Conservation (phyloP, 2,329 filamentous ascomycete genomes). For the Colletotrichum abscissum region DNA sequence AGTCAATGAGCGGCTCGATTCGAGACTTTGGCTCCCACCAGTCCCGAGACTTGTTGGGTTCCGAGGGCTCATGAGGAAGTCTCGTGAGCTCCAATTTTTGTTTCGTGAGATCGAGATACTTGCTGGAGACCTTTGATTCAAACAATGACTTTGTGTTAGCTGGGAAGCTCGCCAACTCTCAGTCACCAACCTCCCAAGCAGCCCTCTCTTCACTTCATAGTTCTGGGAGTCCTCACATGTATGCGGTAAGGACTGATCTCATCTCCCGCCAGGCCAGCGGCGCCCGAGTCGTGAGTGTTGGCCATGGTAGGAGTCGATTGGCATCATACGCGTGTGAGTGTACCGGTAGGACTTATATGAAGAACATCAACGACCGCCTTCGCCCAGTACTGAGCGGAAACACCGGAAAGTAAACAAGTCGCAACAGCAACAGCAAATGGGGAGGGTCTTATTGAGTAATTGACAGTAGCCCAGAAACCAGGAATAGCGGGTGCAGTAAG, state of each 20-base stretch:
- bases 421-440: background rate
- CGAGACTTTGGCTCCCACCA: conserved; percentile 71
- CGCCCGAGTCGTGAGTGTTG: conserved; percentile 6
- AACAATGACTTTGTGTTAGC: conserved; percentile 41
- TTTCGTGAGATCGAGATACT: conserved; percentile 74
- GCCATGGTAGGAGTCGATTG: conserved; percentile 11
- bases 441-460: background rate
- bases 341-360: background rate
- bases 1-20: conserved; percentile 74
- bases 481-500: background rate
- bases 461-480: background rate
- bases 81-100: conserved; percentile 76
- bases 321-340: background rate
- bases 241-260: conserved; percentile 67
- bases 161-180: conserved; percentile 6
- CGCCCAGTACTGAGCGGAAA: background rate
- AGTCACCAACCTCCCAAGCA: background rate
- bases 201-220: background rate
- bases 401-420: background rate
- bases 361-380: background rate
- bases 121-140: conserved; percentile 68
- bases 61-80: conserved; percentile 67
- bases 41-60: conserved; percentile 55
- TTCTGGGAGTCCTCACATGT: conserved; percentile 57
- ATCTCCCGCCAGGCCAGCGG: conserved; percentile 43